Percentiles rank a stretch among this genome's conserved stretches.
Conservation (phyloP, 495 filamentous ascomycete genomes). For the Astrothelium macrocarpum region DNA sequence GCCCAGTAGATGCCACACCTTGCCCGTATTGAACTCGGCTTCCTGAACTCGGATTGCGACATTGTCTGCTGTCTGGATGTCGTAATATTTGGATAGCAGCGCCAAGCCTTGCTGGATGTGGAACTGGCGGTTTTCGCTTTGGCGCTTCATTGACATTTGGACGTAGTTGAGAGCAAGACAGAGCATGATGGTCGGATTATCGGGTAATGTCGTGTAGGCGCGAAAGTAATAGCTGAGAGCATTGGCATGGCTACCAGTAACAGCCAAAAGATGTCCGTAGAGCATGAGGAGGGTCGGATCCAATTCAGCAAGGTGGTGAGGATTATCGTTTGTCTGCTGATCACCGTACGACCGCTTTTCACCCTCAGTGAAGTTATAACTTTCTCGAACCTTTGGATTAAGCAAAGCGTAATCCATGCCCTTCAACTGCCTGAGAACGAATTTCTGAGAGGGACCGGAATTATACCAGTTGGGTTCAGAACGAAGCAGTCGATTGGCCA, state of each 20-base stretch:
- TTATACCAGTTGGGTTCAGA: slow-evolving; percentile 41
- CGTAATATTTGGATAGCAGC: slow-evolving; percentile 71
- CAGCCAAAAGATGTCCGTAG: slow-evolving; percentile 80
- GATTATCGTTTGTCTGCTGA: slow-evolving; percentile 8
- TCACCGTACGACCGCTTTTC: slow-evolving; percentile 10
- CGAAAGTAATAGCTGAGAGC: slow-evolving; percentile 89
- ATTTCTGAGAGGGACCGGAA: slow-evolving; percentile 65
- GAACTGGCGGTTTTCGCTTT: slow-evolving; percentile 80
- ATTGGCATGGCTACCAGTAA: slow-evolving; percentile 64
- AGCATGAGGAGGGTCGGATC: slow-evolving; percentile 72
- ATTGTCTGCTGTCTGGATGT: slow-evolving; percentile 36
- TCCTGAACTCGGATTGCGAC: slow-evolving; percentile 55
- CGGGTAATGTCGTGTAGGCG: slow-evolving; percentile 66
- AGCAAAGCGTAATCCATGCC: slow-evolving; percentile 60
- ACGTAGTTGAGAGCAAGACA: slow-evolving; percentile 65
- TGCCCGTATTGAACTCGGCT: slow-evolving; percentile 80
- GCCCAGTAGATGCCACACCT: slow-evolving; percentile 72
- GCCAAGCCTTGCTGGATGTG: slow-evolving; percentile 72
- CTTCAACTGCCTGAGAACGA: slow-evolving; percentile 81
- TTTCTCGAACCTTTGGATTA: slow-evolving; percentile 21
- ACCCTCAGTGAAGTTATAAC: slow-evolving; percentile 23
- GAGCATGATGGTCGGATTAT: slow-evolving; percentile 69
- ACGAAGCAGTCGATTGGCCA: slow-evolving; percentile 55
- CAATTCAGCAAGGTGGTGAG: slow-evolving; percentile 32
- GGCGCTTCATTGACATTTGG: slow-evolving; percentile 76